phyloP scores from a whole-genome alignment of 2,329 filamentous ascomycete species.

The Pestalotiopsis sp. region DNA sequence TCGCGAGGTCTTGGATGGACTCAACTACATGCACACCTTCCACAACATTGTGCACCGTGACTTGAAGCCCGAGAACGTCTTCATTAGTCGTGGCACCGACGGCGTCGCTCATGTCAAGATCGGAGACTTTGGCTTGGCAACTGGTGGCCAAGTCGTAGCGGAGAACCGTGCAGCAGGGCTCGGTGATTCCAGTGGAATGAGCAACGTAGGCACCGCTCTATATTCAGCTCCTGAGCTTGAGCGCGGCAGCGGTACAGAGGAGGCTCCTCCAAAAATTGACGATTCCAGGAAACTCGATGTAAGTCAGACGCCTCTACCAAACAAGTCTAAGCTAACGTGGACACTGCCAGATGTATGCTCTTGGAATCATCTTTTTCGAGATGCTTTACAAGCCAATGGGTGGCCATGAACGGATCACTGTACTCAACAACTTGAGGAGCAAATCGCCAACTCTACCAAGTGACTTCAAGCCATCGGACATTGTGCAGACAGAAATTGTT shows the following conservation, averaged over 20 bases:
- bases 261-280: constrained; percentile 9
- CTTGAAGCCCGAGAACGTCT: constrained; percentile 96
- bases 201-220: constrained; percentile 76
- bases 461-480: constrained; percentile 71
- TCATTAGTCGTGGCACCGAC: constrained; percentile 73
- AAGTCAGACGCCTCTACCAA: constrained; percentile 36
- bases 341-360: constrained; percentile 77
- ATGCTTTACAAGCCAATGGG: constrained; percentile 77
- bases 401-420: constrained; percentile 65
- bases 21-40: constrained; percentile 86
- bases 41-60: constrained; percentile 90
- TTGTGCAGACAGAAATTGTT: constrained; percentile 79
- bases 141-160: constrained; percentile 75
- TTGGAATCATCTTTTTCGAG: constrained; percentile 97
- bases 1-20: constrained; percentile 85
- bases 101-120: constrained; percentile 89
- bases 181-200: constrained; percentile 62
- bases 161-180: constrained; percentile 52
- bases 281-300: constrained; percentile 90
- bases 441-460: constrained; percentile 69
- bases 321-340: constrained; percentile 19
- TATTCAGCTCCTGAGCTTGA: constrained; percentile 90
- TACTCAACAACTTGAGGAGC: constrained; percentile 70
- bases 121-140: constrained; percentile 94
- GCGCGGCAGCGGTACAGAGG: constrained; percentile 8